Conservation (phyloP, 345 rosid genomes). For the Salix arbutifolia region DNA sequence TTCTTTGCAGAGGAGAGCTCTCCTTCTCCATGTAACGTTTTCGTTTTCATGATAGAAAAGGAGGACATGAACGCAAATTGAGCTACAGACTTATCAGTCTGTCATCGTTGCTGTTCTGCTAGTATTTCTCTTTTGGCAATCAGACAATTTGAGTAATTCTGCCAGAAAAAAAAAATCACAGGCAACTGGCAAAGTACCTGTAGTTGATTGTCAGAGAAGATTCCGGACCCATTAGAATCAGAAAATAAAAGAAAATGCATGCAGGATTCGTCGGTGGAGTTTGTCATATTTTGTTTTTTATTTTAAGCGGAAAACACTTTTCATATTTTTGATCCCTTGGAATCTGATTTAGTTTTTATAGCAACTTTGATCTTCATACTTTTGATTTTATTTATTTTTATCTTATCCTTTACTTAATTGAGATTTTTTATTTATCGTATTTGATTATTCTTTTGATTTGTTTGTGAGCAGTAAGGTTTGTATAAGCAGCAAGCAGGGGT, state of each 20-base stretch:
- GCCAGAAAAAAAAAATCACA: background rate
- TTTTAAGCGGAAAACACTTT: too few species aligned
- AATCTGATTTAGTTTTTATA: too few species aligned
- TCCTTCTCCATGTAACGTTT: background rate
- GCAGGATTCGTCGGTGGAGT: constrained; percentile 16
- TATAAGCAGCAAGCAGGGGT: too few species aligned
- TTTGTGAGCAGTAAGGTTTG: too few species aligned
- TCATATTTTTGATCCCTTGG: too few species aligned
- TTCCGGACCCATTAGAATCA: constrained; percentile 1
- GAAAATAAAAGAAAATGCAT: background rate
- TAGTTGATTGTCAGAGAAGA: background rate
- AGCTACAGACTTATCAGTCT: background rate
- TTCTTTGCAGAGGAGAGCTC: background rate
- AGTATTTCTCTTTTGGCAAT: background rate
- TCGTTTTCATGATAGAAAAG: background rate
- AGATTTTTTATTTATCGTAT: too few species aligned
- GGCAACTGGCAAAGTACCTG: background rate
- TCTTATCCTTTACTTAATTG: too few species aligned
- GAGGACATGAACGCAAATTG: background rate
- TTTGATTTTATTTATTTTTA: too few species aligned
- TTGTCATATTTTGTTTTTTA: background rate
- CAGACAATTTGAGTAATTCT: too few species aligned
- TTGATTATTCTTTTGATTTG: too few species aligned
- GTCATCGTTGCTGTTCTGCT: background rate
- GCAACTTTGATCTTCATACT: too few species aligned